Conservation (phyloP, 768 basidiomycete species). For the Suillus bovinus region DNA sequence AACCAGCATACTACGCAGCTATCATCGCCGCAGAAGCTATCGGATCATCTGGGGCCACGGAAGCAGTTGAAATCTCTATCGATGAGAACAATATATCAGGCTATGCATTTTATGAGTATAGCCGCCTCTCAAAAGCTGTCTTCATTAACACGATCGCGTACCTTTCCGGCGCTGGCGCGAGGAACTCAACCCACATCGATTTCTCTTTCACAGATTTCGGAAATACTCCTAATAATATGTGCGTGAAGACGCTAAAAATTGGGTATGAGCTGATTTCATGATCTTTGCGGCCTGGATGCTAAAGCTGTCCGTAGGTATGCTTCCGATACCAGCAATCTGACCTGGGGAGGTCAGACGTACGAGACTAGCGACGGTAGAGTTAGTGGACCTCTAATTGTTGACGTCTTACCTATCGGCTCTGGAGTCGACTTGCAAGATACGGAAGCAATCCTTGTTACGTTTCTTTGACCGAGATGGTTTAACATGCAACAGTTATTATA, state of each 20-base stretch:
- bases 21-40: conserved; percentile 61
- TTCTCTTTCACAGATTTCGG: background rate
- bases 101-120: conserved; percentile 37
- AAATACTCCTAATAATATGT: conserved; percentile 23
- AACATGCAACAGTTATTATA: background rate
- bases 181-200: conserved; percentile 5
- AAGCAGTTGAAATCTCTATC: conserved; percentile 50
- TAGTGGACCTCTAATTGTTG: conserved; percentile 34
- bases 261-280: conserved; percentile 29
- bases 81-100: conserved; percentile 39
- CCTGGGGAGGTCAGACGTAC: conserved; percentile 49
- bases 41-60: conserved; percentile 43
- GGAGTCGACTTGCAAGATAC: conserved; percentile 51
- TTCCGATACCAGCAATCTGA: conserved; percentile 50
- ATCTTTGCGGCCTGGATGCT: conserved; percentile 4
- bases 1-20: conserved; percentile 66
- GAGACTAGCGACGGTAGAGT: conserved; percentile 49
- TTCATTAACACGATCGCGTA: conserved; percentile 63
- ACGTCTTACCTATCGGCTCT: conserved; percentile 29
- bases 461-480: conserved; percentile 2
- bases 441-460: conserved; percentile 42
- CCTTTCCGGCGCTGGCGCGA: conserved; percentile 33
- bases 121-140: conserved; percentile 39
- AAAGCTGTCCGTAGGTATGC: conserved; percentile 38
- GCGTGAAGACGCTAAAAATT: conserved; percentile 51